Evolutionary conservation across 208 protist species (phyloP), one percentile per base, ranked within the genome.

Genomic region (Angomonas deanei): DNA sequence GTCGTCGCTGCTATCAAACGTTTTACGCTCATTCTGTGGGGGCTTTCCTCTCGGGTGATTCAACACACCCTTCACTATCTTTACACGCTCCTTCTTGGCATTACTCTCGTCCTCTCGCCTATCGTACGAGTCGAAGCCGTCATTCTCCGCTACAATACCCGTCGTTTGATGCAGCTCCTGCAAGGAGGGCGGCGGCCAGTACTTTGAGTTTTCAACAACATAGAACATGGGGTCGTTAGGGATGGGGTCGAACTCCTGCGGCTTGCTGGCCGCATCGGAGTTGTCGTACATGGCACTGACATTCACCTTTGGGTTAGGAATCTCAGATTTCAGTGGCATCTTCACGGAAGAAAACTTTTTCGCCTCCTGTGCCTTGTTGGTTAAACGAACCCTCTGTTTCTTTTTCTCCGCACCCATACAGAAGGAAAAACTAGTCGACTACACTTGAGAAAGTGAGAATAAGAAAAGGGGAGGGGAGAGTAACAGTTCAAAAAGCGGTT

Each of bases 121-220:
- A 64, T 94, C 84, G 66, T 94, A 94, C 24, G 68, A 38, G 74
- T 94, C 87, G 36, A 94, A 90, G 56, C 84, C 84, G 33, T 94
- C 88, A 8, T 26, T 60, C 1, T 62, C 72, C 13, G 68, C 32
- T 11, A 55, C 58, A 46, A 80, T 66, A 17, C 84, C 84, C 8
- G 61, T 82, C 15, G 32, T 34, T 26, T 63, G 48, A 39, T 82
- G 77, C 56, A 94, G 64, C 71, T 80, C 79, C 75, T 80, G 77
- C 42, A 91, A 67, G 17, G 71, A 64, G 11, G 82, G 84, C 47
- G 88, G 84, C 5, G 88, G 84, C 82, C 84, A 94, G 61, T 86
- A 85, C 56, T 68, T 50, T 1, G 78, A 88, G 27, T 76, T 57
- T 27, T 74, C 50, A 3, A 94, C 84, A 23, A 92, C 62, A 21